Evolutionary conservation across 108 stramenopile species (phyloP).

Genomic region (Aureococcus anophagefferens): DNA sequence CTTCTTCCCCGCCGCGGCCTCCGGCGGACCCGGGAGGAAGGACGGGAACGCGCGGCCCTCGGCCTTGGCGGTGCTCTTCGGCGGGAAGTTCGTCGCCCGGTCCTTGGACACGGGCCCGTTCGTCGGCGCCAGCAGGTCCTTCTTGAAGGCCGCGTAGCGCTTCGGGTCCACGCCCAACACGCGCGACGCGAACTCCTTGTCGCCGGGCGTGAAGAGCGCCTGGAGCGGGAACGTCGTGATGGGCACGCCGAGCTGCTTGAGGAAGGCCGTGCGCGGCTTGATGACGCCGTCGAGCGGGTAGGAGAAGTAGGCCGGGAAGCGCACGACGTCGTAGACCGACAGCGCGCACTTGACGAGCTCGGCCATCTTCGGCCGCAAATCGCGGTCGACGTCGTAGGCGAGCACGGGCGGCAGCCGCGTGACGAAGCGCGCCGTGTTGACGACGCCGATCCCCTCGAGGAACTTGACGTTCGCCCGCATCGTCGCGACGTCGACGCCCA

Average conservation of each 20-base stretch:
- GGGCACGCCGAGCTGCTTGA: slow-evolving; percentile 18
- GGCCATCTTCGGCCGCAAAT: slow-evolving; percentile 22
- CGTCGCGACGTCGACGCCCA: slow-evolving; percentile 22
- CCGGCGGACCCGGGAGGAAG: too few species aligned
- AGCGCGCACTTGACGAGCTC: slow-evolving; percentile 21
- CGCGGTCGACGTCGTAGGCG: slow-evolving; percentile 22
- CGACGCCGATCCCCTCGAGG: slow-evolving; percentile 19
- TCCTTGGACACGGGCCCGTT: too few species aligned
- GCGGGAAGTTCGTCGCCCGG: too few species aligned
- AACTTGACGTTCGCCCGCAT: slow-evolving; percentile 9
- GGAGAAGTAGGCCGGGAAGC: slow-evolving; percentile 28
- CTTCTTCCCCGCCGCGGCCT: too few species aligned
- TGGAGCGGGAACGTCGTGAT: slow-evolving; percentile 20
- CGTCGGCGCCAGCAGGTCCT: too few species aligned
- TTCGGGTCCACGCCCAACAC: slow-evolving; percentile 19
- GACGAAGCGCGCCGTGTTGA: slow-evolving; percentile 28
- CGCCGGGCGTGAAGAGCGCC: slow-evolving; percentile 21
- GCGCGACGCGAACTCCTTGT: slow-evolving; percentile 21
- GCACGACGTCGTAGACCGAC: slow-evolving; percentile 27
- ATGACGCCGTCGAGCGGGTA: slow-evolving; percentile 25
- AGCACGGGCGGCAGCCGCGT: slow-evolving; percentile 26
- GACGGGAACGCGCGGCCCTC: too few species aligned
- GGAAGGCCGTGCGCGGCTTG: slow-evolving; percentile 29
- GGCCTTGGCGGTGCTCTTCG: too few species aligned
- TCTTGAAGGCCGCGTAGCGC: slow-evolving; percentile 12